These are phyloP conservation scores for Magnusiomyces tetraspermus DNA, from an alignment of 1,139 yeast genomes.

Conservation along the genomic window DNA sequence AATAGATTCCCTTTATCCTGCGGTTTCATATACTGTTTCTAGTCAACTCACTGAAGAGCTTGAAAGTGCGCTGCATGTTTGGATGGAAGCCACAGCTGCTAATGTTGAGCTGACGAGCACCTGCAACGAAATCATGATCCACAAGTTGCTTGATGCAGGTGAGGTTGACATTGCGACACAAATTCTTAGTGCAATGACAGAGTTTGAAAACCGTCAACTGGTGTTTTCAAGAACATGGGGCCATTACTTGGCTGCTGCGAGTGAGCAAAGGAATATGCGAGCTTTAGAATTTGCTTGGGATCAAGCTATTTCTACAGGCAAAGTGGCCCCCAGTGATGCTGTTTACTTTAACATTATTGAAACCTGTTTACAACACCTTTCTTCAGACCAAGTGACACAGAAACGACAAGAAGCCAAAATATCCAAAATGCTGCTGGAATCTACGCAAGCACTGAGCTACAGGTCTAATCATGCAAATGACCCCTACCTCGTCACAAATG, in stretches of 20 bases:
- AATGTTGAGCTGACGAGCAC: neutral
- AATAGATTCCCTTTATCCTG: neutral
- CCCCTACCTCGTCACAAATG: conserved; percentile 3
- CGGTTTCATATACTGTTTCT: neutral
- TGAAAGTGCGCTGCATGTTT: neutral
- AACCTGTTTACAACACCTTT: conserved; percentile 18
- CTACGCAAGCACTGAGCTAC: conserved; percentile 6
- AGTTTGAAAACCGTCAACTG: conserved; percentile 7
- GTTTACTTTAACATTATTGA: conserved; percentile 24
- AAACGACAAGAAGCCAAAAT: neutral
- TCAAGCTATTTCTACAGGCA: conserved; percentile 27
- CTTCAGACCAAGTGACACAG: conserved; percentile 19
- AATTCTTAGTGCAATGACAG: conserved; percentile 21
- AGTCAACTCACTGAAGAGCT: neutral
- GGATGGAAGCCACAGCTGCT: neutral
- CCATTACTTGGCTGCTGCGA: conserved; percentile 24
- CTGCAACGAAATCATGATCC: conserved; percentile 25
- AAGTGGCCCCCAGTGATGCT: conserved; percentile 27
- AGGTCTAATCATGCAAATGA: conserved; percentile 8
- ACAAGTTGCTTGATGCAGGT: conserved; percentile 21
- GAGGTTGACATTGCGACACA: conserved; percentile 28
- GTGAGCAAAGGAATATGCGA: conserved; percentile 20
- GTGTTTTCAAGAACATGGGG: conserved; percentile 32
- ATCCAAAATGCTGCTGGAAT: conserved; percentile 5
- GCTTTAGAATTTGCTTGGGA: conserved; percentile 27